These are phyloP conservation scores for Lizanozyma gosingica DNA, from an alignment of 1,139 yeast species.

Conservation along the genomic window DNA sequence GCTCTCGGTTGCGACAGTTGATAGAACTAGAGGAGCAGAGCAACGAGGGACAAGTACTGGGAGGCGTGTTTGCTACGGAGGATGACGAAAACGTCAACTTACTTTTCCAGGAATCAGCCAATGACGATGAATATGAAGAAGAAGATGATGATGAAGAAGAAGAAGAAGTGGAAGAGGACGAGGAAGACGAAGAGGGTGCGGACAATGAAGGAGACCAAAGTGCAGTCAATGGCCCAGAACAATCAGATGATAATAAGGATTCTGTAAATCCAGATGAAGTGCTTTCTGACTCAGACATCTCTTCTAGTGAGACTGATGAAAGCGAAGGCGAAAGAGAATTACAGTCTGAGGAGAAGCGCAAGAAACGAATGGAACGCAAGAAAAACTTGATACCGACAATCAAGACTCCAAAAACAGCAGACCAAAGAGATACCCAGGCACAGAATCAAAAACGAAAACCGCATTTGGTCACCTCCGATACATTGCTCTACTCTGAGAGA, in stretches of 20 bases:
- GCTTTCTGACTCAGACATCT: constrained; percentile 47
- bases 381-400: constrained; percentile 6
- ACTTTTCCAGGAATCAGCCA: constrained; percentile 77
- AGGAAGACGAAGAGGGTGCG: constrained; percentile 9
- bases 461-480: constrained; percentile 31
- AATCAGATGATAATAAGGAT: constrained; percentile 6
- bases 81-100: constrained; percentile 70
- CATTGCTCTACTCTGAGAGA: constrained; percentile 41
- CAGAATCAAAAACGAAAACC: constrained; percentile 4
- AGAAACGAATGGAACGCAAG: constrained; percentile 27
- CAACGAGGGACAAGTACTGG: constrained; percentile 23
- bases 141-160: constrained; percentile 27
- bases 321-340: constrained; percentile 63
- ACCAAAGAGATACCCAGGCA: constrained; percentile 8
- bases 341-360: constrained; percentile 39
- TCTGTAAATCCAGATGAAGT: constrained; percentile 38
- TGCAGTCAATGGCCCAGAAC: constrained; percentile 2
- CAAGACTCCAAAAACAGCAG: constrained; percentile 14
- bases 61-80: constrained; percentile 29
- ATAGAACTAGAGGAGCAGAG: constrained; percentile 57
- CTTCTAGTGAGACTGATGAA: constrained; percentile 43
- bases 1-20: constrained; percentile 68
- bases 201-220: constrained; percentile 9
- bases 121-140: constrained; percentile 63
- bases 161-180: constrained; percentile 8